Base-by-base conservation (phyloP, 1,139 yeast genomes). In the Yueomyces sp. region DNA sequence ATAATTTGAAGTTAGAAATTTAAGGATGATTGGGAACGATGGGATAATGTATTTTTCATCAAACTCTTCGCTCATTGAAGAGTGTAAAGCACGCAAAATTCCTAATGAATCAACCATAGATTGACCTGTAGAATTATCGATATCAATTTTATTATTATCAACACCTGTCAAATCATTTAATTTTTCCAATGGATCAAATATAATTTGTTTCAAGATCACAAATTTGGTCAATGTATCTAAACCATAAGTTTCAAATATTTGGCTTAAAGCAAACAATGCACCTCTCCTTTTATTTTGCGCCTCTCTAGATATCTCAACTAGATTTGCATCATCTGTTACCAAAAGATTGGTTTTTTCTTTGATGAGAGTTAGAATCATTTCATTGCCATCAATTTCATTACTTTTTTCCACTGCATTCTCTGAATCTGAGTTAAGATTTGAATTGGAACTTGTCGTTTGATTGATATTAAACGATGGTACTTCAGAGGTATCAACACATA, bases 401-500 rank as follows among this genome's bases (percentile, higher is more conserved):
- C 19, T 19, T 19, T 19, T 19, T 19, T 19, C 19, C 19, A 19
- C 19, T 19, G 19, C 19, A 19, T 19, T 19, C 19, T 19, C 19
- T 30, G 32, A 30, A 30, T 30, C 32, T 19, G 19, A 19, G 19
- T 19, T 19, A 19, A 19, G 19, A 19, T 19, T 19, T 7, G 72
- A 70, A 9, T 66, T 65, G 40, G 75, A 73, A 56, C 85, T 83
- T 40, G 84, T 81, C 32, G 72, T 72, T 9, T 11, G 6, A 11
- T 33, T 9, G 8, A 9, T 5, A 9, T 33, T 33, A 57, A 85
- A 91, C 56, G 87, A 97, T 3, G 98, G 98, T 34, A 91, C 96
- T 60, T 89, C 97, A 4, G 93, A 76, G 0, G 96, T 86, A 60
- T 91, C 98, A 37, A 89, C 96, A 66, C 98, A 91, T 40, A 91